These are phyloP conservation scores for Penicillium sp. DNA, from an alignment of 2,329 filamentous ascomycete genomes.

Conservation along the genomic window DNA sequence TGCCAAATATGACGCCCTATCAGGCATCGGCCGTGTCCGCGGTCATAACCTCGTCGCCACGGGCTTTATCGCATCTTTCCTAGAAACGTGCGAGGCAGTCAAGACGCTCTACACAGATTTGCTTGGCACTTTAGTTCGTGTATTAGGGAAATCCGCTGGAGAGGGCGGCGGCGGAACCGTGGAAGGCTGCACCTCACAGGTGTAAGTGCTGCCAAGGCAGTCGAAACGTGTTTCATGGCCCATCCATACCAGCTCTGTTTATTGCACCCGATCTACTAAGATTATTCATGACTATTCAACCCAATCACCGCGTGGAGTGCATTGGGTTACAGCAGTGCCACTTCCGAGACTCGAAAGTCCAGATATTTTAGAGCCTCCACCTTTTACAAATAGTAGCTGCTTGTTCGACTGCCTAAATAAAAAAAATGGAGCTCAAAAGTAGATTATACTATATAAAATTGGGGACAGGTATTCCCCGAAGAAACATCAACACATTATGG, in stretches of 20 bases:
- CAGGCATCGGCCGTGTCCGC: constrained; percentile 31
- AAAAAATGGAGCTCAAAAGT: no score
- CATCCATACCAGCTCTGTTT: constrained; percentile 26
- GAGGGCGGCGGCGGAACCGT: constrained; percentile 28
- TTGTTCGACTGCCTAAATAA: no score
- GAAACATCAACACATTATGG: no score
- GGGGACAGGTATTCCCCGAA: no score
- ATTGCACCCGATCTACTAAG: constrained; percentile 7
- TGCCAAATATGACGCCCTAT: constrained; percentile 36
- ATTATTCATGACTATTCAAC: no score
- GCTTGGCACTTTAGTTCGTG: constrained; percentile 13
- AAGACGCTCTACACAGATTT: constrained; percentile 8
- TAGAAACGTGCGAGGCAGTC: constrained; percentile 24
- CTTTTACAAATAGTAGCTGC: no score
- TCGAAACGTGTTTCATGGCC: constrained; percentile 38
- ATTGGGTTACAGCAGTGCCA: no score
- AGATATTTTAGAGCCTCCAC: no score
- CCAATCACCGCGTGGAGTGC: no score
- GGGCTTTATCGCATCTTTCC: constrained; percentile 24
- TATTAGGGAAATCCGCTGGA: constrained; percentile 32
- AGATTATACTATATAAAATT: no score
- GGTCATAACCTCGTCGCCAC: constrained; percentile 32
- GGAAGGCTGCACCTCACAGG: constrained; percentile 38
- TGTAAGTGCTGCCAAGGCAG: constrained; percentile 37
- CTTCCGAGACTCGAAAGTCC: no score